Base-by-base conservation (phyloP, 2,329 filamentous ascomycete genomes). In the Fusarium nematophilum region DNA sequence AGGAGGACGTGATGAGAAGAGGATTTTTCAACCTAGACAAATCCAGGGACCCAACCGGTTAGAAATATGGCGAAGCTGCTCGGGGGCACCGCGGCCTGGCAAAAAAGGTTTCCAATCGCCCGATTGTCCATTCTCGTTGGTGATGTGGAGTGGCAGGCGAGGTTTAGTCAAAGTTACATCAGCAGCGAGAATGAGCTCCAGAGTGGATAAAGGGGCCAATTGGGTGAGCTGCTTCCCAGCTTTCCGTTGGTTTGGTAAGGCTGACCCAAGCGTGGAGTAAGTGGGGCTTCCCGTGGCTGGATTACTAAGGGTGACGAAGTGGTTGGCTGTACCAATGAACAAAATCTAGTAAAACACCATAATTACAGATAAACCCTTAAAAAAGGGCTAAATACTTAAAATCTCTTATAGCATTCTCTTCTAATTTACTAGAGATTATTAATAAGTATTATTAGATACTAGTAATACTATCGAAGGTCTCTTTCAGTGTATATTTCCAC, bases 91-190 rank as follows among this genome's bases (percentile, higher is more conserved):
- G n/a, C n/a, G n/a, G n/a, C n/a, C n/a, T n/a, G n/a, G n/a, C 34
- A 38, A 13, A 13, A 18, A 13, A 26, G n/a, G 21, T 14, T 33
- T 11, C 15, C 18, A 5, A 23, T 33, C 43, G 31, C 47, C 44
- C 40, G 50, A 64, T 42, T 53, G 42, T 46, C 25, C 36, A 49
- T 42, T 21, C 26, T 14, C 17, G 42, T 34, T 36, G 3, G 8
- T 14, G 17, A 14, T 44, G 53, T 58, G 47, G 62, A 55, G 46
- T n/a, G 48, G 45, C 21, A 34, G 21, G 11, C 23, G 46, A 59
- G 58, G 47, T 56, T 68, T 67, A 68, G 66, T 69, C 62, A 69
- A 47, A 48, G 53, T 69, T 69, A 67, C 64, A 68, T 69, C 66
- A 69, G 66, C 66, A 65, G 44, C 44, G 40, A 21, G 31, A 43